These are phyloP conservation scores for Solanum chaucha DNA, from an alignment of 257 asterid genomes.

Conservation along the genomic window DNA sequence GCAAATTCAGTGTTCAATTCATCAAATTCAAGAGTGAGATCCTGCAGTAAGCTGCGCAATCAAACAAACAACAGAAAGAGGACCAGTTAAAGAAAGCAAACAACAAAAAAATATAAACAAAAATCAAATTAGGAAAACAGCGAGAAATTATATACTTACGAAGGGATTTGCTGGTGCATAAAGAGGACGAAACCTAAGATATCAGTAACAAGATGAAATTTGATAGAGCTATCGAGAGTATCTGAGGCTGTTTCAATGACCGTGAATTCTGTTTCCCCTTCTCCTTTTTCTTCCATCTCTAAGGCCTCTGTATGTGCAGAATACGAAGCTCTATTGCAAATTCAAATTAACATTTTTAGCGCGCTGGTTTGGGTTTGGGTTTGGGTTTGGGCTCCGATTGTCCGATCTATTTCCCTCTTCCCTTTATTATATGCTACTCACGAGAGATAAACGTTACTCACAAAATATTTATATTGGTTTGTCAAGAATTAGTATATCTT, in stretches of 20 bases:
- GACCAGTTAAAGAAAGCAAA: background rate
- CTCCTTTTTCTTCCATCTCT: constrained; percentile 33
- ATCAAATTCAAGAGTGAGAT: constrained; percentile 62
- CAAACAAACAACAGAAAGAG: background rate
- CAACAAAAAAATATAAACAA: background rate
- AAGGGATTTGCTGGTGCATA: constrained; percentile 97
- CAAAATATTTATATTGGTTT: background rate
- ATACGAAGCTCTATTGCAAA: background rate
- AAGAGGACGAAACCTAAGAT: constrained; percentile 68
- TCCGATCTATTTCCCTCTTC: background rate
- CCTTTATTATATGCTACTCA: background rate
- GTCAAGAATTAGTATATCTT: background rate
- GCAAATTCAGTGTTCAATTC: constrained; percentile 44
- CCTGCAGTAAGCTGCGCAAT: constrained; percentile 58
- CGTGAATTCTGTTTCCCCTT: constrained; percentile 40
- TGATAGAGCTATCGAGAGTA: constrained; percentile 42
- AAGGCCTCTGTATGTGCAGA: background rate
- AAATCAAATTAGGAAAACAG: background rate
- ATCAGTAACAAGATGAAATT: constrained; percentile 65
- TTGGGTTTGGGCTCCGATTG: background rate
- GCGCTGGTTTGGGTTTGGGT: background rate
- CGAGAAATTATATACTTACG: constrained; percentile 23
- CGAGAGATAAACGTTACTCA: background rate
- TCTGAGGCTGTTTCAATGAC: constrained; percentile 38
- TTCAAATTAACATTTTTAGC: constrained; percentile 8